Percentiles rank a stretch among this genome's conserved stretches.
Evolutionary conservation across 768 basidiomycete species (phyloP).

Genomic region (Inosperma sp.): DNA sequence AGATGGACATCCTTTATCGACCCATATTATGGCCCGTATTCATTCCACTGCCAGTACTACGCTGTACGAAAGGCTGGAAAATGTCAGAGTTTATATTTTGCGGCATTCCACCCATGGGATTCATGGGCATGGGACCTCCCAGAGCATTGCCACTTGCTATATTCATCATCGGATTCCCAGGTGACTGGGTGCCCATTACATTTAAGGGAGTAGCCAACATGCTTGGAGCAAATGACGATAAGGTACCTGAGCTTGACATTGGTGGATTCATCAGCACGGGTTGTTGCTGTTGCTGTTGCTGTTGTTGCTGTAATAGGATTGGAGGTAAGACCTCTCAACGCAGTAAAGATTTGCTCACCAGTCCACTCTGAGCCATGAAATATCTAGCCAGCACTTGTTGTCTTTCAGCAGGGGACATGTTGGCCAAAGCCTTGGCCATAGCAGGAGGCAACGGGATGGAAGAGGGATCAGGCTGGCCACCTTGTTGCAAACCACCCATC

Average conservation of each 20-base stretch:
- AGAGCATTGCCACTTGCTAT: slow-evolving; percentile 17
- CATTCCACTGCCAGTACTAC: slow-evolving; percentile 23
- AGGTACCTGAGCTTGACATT: neutral
- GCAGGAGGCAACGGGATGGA: slow-evolving; percentile 12
- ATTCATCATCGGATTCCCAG: neutral
- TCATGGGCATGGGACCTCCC: slow-evolving; percentile 10
- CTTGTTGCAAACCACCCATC: neutral
- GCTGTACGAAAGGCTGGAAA: slow-evolving; percentile 41
- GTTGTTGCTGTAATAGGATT: slow-evolving; percentile 13
- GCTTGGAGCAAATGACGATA: slow-evolving; percentile 10
- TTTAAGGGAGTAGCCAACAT: slow-evolving; percentile 17
- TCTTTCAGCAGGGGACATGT: slow-evolving; percentile 26
- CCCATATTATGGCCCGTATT: slow-evolving; percentile 3
- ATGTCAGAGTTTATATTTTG: slow-evolving; percentile 35
- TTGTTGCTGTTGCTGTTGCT: slow-evolving; percentile 24
- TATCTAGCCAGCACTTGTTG: slow-evolving; percentile 16
- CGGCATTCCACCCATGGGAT: slow-evolving; percentile 8
- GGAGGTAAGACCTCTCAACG: slow-evolving; percentile 7
- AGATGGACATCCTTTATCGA: neutral
- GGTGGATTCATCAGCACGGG: slow-evolving; percentile 17
- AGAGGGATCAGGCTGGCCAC: neutral
- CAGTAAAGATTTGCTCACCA: neutral
- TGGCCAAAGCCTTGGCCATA: slow-evolving; percentile 19
- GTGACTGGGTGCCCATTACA: slow-evolving; percentile 11
- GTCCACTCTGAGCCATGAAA: neutral